Evolutionary conservation across 139 green algal species (phyloP), one percentile per base, ranked within the genome.

Genomic region (Desmodesmus armatus): DNA sequence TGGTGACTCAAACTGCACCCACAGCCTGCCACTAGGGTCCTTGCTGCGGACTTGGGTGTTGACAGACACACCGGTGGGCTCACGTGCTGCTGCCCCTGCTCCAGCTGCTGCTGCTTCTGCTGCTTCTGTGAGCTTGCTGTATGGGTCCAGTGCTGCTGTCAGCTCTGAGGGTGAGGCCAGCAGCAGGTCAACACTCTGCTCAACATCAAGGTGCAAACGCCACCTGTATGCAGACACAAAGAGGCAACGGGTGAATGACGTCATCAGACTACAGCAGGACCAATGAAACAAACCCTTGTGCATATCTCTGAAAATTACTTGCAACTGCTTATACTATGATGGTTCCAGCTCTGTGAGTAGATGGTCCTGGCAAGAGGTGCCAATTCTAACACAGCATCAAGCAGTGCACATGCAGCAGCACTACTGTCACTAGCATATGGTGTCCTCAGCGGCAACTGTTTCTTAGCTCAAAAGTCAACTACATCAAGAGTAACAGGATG

Each of bases 1-100:
- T n/a, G n/a, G n/a, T n/a, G n/a, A n/a, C n/a, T 78, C 71, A 78
- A 78, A 78, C 71, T 60, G 71, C 71, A 78, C 71, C 37, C 23
- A 21, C 37, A 62, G 9, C 7, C 43, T 11, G 21, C 71, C 41
- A 37, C 4, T 13, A 25, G 19, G 9, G 37, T 78, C 71, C 39
- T 37, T 78, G 41, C 19, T 37, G 5, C 71, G 31, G 7, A 78
- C 7, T 27, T 78, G 71, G 5, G 33, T 78, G 43, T 63, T 63
- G 15, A 35, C 41, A 15, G 58, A 37, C 5, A 5, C 17, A 35
- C n/a, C 21, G 71, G 23, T 11, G 23, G 33, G 13, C 21, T 33
- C 41, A n/a, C n/a, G 65, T 19, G 21, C 31, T 37, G 41, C 71
- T 37, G n/a, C 21, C 19, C 23, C 37, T 58, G 71, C 41, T n/a